phyloP scores from a whole-genome alignment of 768 basidiomycete species.

The Calocybe cyanea region DNA sequence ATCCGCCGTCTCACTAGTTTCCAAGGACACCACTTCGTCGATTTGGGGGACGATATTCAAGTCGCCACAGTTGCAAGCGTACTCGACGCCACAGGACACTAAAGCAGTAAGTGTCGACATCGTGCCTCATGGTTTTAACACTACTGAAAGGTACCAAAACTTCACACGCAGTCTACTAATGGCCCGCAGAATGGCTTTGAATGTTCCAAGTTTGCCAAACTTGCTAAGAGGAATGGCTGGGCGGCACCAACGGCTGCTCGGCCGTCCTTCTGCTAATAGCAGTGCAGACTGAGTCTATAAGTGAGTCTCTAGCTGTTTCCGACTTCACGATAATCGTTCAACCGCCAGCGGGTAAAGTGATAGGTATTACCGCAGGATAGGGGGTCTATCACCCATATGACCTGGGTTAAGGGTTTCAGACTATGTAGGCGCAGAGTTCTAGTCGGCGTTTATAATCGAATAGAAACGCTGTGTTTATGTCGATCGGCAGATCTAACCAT shows the following conservation, averaged over 20 bases:
- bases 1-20: slow-evolving; percentile 15
- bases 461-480: no score
- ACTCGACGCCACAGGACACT: slow-evolving; percentile 1
- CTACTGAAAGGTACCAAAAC: no score
- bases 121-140: neutral
- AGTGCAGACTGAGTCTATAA: neutral
- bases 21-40: slow-evolving; percentile 6
- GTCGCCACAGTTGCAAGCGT: neutral
- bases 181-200: slow-evolving; percentile 2
- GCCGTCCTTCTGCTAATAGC: slow-evolving; percentile 11
- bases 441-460: neutral
- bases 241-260: slow-evolving; percentile 19
- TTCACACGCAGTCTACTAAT: no score
- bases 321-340: no score
- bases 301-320: no score
- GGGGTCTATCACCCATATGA: neutral
- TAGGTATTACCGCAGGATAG: neutral
- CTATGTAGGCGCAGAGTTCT: neutral
- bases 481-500: no score
- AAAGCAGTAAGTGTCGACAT: neutral
- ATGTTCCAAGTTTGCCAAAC: slow-evolving; percentile 17
- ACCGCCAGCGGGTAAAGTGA: neutral
- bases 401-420: neutral
- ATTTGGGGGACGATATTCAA: neutral
- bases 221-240: slow-evolving; percentile 20